A percentile compares a stretch with the other conserved stretches of the same genome.
phyloP scores from a whole-genome alignment of 2,329 filamentous ascomycete species.

The Incumbomyces delicatus region DNA sequence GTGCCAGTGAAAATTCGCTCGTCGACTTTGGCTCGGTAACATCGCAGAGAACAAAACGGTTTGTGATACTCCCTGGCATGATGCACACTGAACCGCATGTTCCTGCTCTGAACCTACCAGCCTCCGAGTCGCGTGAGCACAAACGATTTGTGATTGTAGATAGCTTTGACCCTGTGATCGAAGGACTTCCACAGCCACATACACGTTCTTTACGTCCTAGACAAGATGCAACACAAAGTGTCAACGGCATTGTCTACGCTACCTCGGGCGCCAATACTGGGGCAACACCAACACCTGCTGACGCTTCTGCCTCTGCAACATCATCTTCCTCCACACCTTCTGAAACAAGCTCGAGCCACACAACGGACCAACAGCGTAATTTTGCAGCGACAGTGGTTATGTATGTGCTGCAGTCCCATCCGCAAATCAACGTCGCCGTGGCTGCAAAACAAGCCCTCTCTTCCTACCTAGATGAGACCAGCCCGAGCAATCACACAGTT shows the following conservation, averaged over 20 bases:
- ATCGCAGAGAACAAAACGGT: slow-evolving; percentile 21
- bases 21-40: slow-evolving; percentile 55
- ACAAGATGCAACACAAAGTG: slow-evolving; percentile 5
- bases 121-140: background rate
- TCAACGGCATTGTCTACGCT: slow-evolving; percentile 4
- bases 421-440: slow-evolving; percentile 22
- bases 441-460: slow-evolving; percentile 17
- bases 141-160: background rate
- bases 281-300: background rate
- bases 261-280: background rate
- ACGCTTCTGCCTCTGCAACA: slow-evolving; percentile 20
- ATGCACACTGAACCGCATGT: slow-evolving; percentile 7
- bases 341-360: slow-evolving; percentile 14
- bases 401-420: slow-evolving; percentile 23
- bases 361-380: slow-evolving; percentile 9
- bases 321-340: slow-evolving; percentile 11
- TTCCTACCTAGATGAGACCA: slow-evolving; percentile 24
- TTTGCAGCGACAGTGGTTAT: slow-evolving; percentile 18
- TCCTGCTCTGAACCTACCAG: slow-evolving; percentile 7
- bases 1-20: slow-evolving; percentile 74
- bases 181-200: slow-evolving; percentile 1
- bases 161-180: background rate
- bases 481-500: slow-evolving; percentile 21
- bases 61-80: slow-evolving; percentile 17
- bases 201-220: slow-evolving; percentile 6